Conservation (phyloP, 352 stramenopile genomes). For the Phytophthora megakarya region DNA sequence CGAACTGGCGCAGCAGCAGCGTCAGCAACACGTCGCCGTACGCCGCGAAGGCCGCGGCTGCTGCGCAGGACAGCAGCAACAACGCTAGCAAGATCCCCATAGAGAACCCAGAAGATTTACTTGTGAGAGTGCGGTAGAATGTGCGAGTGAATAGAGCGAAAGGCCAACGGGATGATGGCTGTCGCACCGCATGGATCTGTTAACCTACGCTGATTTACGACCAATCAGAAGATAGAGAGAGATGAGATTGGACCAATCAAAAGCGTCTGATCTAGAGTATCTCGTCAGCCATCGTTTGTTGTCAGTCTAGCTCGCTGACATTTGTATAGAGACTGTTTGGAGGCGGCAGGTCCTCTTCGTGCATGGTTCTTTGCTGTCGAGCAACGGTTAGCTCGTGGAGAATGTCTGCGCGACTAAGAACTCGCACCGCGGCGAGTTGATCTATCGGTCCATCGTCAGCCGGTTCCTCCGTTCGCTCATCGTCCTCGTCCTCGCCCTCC, state of each 20-base stretch:
- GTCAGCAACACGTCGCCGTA: conserved; percentile 72
- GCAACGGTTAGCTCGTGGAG: conserved; percentile 41
- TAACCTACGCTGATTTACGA: conserved; percentile 12
- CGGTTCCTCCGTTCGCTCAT: conserved; percentile 11
- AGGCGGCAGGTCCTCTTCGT: conserved; percentile 1
- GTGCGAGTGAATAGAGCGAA: conserved; percentile 20
- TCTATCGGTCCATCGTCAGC: background rate
- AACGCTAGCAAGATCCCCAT: conserved; percentile 54
- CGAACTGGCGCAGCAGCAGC: conserved; percentile 52
- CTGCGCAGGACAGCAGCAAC: conserved; percentile 33
- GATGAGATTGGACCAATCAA: too few species aligned
- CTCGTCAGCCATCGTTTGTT: conserved; percentile 18
- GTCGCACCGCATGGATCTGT: background rate
- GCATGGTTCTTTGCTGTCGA: conserved; percentile 1
- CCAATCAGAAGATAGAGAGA: conserved; percentile 31
- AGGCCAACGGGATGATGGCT: background rate
- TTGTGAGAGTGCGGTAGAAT: background rate
- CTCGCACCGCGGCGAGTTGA: conserved; percentile 27
- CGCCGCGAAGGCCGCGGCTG: conserved; percentile 38
- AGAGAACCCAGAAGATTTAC: background rate
- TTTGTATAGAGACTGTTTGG: conserved; percentile 36
- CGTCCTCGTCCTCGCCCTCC: conserved; percentile 27
- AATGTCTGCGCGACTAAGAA: conserved; percentile 62
- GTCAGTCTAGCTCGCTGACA: conserved; percentile 49
- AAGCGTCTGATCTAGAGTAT: background rate